Evolutionary conservation across 306 rosid species (phyloP).

Genomic region (Rosa persica): DNA sequence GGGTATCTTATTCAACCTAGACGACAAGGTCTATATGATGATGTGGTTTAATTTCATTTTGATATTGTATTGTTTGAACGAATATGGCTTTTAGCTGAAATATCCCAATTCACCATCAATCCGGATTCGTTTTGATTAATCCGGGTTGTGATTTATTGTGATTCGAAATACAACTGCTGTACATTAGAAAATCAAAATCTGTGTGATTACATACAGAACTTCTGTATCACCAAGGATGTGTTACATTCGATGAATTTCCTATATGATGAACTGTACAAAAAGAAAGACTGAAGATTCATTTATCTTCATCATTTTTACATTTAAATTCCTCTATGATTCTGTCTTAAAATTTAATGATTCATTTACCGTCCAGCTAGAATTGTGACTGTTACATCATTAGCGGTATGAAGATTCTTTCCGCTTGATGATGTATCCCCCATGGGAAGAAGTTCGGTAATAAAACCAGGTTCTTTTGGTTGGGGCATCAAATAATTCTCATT

Average conservation of each 20-base stretch:
- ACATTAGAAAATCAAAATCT: not conserved
- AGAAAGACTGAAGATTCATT: not conserved
- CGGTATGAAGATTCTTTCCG: not conserved
- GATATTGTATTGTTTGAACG: too few species aligned
- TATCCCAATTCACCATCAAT: too few species aligned
- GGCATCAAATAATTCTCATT: constrained; percentile 23
- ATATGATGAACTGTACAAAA: not conserved
- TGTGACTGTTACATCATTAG: constrained; percentile 23
- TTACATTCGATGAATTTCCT: not conserved
- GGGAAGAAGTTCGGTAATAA: not conserved
- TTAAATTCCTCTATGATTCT: not conserved
- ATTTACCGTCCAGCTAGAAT: constrained; percentile 18
- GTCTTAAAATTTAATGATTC: not conserved
- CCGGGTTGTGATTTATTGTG: not conserved
- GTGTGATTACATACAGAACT: not conserved
- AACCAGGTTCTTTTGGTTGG: constrained; percentile 23
- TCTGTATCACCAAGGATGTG: not conserved
- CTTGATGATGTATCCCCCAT: not conserved
- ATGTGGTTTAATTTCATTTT: too few species aligned
- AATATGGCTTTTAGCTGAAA: too few species aligned
- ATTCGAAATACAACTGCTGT: not conserved
- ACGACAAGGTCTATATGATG: too few species aligned
- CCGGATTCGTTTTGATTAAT: too few species aligned
- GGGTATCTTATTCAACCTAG: too few species aligned
- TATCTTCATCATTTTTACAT: not conserved